Evolutionary conservation across 371 early-diverging fungal genomes (phyloP), one percentile per base, ranked within the genome.

Genomic region (Lichtheimia ornata): DNA sequence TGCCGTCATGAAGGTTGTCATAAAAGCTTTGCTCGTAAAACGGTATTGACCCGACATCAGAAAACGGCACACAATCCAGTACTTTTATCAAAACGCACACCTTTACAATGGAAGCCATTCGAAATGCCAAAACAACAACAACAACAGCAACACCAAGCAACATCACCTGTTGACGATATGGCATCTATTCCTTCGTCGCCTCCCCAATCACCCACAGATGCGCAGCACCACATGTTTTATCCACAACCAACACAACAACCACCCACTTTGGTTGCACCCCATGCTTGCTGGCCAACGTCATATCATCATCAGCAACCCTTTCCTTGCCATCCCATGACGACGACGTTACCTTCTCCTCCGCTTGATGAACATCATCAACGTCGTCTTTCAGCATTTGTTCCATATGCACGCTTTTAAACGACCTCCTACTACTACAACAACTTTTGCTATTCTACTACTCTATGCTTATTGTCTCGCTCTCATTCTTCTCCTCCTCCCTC

Each of bases 11-110:
- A 81, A 40, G 84, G 78, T 24, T 88, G 88, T 56, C 81, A 81
- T 41, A 88, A 86, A 57, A 85, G 85, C 40, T 88, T 86, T 74
- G 84, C 84, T 43, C 79, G 88, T 50, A 88, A 89, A 74, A 88
- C 88, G 2, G 84, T 85, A 12, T 67, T 91, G 42, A 86, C 87
- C 15, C 86, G 84, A 55, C 91, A 91, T 63, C 81, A 75, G 65
- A 77, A 77, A 57, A 61, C 58, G 2, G 77, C 73, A 24, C 81
- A 81, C 53, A 62, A 54, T 5, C 58, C 66, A 45, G 22, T 47
- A 47, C n/a, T 18, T 47, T 17, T 47, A 5, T 66, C 65, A 2
- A 71, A 71, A 61, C 72, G 76, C 25, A 69, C 76, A 18, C 64
- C 66, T 28, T 61, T 81, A 17, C 81, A 81, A 65, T 81, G 81